phyloP scores from a whole-genome alignment of 192 early-diverging fungal species.

The Cladochytrium replicatum region DNA sequence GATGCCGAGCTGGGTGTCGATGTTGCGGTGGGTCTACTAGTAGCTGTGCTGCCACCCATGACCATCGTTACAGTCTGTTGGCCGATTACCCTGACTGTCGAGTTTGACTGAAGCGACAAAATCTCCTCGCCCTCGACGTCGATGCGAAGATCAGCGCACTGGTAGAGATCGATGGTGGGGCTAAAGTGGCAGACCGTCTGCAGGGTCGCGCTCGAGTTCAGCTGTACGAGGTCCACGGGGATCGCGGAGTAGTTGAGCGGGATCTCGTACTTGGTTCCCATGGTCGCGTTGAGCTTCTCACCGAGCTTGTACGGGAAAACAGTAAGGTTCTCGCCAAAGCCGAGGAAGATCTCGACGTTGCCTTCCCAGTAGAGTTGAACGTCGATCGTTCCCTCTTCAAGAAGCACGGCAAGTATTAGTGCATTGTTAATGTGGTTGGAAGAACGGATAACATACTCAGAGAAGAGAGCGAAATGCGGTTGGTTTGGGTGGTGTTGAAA shows the following conservation, averaged over 20 bases:
- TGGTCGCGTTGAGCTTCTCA: conserved; percentile 3
- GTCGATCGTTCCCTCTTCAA: too few species aligned
- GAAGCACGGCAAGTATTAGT: conserved; percentile 1
- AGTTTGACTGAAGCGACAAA: too few species aligned
- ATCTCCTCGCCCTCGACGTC: too few species aligned
- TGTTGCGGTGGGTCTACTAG: too few species aligned
- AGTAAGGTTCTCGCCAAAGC: conserved; percentile 10
- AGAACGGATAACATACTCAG: background rate
- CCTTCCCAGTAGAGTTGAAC: conserved; percentile 15
- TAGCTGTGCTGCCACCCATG: too few species aligned
- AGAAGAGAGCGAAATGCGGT: conserved; percentile 3
- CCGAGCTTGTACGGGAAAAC: conserved; percentile 19
- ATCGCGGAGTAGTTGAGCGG: conserved; percentile 7
- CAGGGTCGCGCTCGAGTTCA: conserved; percentile 6
- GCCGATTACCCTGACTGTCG: too few species aligned
- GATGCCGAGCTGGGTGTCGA: too few species aligned
- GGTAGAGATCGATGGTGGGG: conserved; percentile 12
- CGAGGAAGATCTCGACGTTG: conserved; percentile 14
- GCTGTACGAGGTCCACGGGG: too few species aligned
- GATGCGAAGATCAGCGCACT: conserved; percentile 2
- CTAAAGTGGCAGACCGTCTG: conserved; percentile 17
- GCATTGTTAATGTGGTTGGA: conserved; percentile 1
- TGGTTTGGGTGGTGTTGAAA: background rate
- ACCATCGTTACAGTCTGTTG: too few species aligned
- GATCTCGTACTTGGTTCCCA: conserved; percentile 8